Conservation (phyloP, 108 stramenopile species). For the Cyclostephanos invisitatus region DNA sequence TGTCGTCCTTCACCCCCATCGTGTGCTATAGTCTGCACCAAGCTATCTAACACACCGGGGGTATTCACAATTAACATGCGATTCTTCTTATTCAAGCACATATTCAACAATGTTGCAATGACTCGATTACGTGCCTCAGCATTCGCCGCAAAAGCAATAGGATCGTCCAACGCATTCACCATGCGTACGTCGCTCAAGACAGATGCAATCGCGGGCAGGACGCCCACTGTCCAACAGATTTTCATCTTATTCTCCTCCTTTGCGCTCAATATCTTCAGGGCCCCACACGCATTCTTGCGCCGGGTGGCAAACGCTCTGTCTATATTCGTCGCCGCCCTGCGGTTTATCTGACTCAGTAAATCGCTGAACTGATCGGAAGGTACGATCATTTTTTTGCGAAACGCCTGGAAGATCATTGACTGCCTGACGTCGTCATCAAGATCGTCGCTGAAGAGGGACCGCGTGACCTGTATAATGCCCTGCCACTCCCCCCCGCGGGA, state of each 20-base stretch:
- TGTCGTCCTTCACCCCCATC: constrained; percentile 61
- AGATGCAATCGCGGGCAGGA: constrained; percentile 66
- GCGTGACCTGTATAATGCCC: constrained; percentile 7
- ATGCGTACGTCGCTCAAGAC: constrained; percentile 54
- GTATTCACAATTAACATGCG: constrained; percentile 70
- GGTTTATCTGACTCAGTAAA: constrained; percentile 54
- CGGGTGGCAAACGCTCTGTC: constrained; percentile 71
- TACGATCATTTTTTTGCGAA: constrained; percentile 54
- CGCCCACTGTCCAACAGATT: constrained; percentile 79
- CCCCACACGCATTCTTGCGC: constrained; percentile 85
- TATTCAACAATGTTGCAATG: constrained; percentile 60
- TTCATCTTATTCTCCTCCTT: constrained; percentile 59
- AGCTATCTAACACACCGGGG: constrained; percentile 57
- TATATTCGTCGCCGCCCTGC: constrained; percentile 27
- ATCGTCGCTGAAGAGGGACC: constrained; percentile 6
- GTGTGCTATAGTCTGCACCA: constrained; percentile 50
- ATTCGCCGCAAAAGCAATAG: constrained; percentile 48
- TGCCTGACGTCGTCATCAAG: constrained; percentile 17
- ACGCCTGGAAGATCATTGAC: constrained; percentile 8
- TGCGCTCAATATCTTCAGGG: constrained; percentile 73
- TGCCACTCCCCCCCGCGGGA: constrained; percentile 19
- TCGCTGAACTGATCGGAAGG: constrained; percentile 58
- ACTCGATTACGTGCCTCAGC: constrained; percentile 63
- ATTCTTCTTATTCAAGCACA: constrained; percentile 66
- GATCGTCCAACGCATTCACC: constrained; percentile 34